Conservation (phyloP, 2,329 filamentous ascomycete species). For the Xylaria polymorpha region DNA sequence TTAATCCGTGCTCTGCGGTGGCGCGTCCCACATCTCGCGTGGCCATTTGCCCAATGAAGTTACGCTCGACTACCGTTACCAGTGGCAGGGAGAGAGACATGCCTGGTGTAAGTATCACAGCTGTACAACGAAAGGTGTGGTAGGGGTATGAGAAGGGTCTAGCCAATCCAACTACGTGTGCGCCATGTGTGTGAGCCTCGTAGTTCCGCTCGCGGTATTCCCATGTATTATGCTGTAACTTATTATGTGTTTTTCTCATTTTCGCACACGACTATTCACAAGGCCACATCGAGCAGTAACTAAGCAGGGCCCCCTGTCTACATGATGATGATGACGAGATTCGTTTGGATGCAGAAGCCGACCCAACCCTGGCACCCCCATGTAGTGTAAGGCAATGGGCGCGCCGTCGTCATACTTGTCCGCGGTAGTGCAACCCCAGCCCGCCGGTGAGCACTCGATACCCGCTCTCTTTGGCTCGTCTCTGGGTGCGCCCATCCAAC, state of each 20-base stretch:
- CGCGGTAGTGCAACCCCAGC: slow-evolving; percentile 32
- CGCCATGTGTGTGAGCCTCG: slow-evolving; percentile 5
- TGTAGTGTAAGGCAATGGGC: slow-evolving; percentile 11
- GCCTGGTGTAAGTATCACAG: slow-evolving; percentile 6
- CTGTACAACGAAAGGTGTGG: slow-evolving; percentile 11
- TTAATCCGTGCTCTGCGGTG: slow-evolving; percentile 1
- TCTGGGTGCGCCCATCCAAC: slow-evolving; percentile 20
- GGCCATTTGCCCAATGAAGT: slow-evolving; percentile 26
- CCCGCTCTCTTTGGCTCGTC: slow-evolving; percentile 21
- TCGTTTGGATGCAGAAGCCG: slow-evolving; percentile 28
- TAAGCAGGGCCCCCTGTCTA: neutral
- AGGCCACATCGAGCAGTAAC: neutral
- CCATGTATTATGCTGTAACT: neutral
- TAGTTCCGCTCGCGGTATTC: neutral
- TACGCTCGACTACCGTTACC: neutral
- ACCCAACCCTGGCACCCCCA: slow-evolving; percentile 37
- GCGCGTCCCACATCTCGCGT: slow-evolving; percentile 29
- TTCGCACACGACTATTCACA: slow-evolving; percentile 17
- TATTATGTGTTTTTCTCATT: neutral
- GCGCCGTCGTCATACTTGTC: slow-evolving; percentile 30
- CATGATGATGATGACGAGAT: slow-evolving; percentile 37
- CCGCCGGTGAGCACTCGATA: slow-evolving; percentile 24
- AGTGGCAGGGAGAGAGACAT: neutral
- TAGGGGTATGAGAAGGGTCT: neutral
- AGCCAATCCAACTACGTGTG: slow-evolving; percentile 12